Percentiles rank a stretch among this genome's conserved stretches.
Evolutionary conservation across 73 alveolate genomes (phyloP).

Genomic region (Tetrahymena elliotti): DNA sequence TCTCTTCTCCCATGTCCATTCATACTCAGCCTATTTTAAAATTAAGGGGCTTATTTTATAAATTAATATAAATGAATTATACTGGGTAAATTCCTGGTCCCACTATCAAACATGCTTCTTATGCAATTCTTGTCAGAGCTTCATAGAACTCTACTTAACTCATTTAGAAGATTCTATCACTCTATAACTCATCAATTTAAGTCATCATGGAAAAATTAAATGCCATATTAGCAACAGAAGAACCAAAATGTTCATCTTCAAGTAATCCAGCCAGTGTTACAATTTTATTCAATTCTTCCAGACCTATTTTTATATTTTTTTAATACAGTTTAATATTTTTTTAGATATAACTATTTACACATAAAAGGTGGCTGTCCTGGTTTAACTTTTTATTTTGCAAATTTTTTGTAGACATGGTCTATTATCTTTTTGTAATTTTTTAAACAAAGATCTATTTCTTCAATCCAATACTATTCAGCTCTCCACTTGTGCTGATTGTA

Average conservation of each 20-base stretch:
- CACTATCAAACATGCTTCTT: background rate
- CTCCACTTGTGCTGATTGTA: conserved; percentile 57
- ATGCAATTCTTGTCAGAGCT: background rate
- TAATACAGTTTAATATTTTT: background rate
- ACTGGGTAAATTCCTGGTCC: background rate
- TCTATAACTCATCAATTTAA: background rate
- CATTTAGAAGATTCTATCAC: background rate
- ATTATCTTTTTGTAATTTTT: conserved; percentile 37
- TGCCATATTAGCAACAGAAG: background rate
- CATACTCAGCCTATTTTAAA: background rate
- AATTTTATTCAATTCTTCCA: background rate
- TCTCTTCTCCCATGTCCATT: background rate
- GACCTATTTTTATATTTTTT: background rate
- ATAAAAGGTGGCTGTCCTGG: conserved; percentile 65
- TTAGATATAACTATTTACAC: conserved; percentile 8
- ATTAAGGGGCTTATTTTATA: background rate
- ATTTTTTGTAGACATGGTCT: conserved; percentile 48
- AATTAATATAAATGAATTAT: background rate
- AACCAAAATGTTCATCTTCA: background rate
- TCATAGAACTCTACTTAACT: background rate
- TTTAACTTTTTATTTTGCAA: conserved; percentile 46
- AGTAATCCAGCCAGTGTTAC: background rate
- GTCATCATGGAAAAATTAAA: background rate
- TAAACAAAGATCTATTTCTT: conserved; percentile 52
- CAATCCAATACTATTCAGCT: conserved; percentile 44